Percentiles rank a stretch among this genome's conserved stretches.
These are phyloP conservation scores for Trypanosoma caninum DNA, from an alignment of 208 protist genomes.

Conservation along the genomic window DNA sequence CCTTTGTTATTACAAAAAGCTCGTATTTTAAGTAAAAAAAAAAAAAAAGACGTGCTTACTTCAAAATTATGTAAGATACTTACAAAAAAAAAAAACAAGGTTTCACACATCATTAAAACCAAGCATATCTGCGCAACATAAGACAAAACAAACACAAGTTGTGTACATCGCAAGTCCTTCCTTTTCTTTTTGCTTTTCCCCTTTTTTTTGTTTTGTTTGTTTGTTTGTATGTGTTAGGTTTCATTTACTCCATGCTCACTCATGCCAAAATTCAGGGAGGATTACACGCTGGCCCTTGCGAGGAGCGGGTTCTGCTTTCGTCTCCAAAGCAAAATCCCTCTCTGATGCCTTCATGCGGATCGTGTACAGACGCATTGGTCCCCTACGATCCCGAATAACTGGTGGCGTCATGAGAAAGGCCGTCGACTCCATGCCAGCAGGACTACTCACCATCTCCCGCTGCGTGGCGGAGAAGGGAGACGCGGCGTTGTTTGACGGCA, in stretches of 20 bases:
- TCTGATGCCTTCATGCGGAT: background rate
- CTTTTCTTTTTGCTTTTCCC: background rate
- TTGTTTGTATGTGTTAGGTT: constrained; percentile 4
- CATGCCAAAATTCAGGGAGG: background rate
- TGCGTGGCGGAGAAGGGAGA: background rate
- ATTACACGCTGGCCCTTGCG: background rate
- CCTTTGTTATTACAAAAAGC: too few species aligned
- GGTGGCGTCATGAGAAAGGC: background rate
- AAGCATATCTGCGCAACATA: background rate
- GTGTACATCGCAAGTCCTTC: background rate
- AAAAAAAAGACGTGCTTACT: background rate
- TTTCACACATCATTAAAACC: background rate
- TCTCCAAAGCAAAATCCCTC: constrained; percentile 3
- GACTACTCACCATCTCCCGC: background rate
- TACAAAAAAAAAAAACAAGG: background rate
- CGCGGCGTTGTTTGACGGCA: background rate
- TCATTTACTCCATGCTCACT: background rate
- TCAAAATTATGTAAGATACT: background rate
- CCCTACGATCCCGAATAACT: background rate
- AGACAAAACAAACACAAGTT: background rate
- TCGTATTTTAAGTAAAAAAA: constrained; percentile 11
- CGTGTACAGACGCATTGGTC: constrained; percentile 19
- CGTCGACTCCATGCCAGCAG: background rate
- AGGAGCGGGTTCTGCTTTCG: background rate
- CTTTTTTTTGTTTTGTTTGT: background rate